Evolutionary conservation across 2,329 filamentous ascomycete species (phyloP).

Genomic region (Diaporthe sp.): DNA sequence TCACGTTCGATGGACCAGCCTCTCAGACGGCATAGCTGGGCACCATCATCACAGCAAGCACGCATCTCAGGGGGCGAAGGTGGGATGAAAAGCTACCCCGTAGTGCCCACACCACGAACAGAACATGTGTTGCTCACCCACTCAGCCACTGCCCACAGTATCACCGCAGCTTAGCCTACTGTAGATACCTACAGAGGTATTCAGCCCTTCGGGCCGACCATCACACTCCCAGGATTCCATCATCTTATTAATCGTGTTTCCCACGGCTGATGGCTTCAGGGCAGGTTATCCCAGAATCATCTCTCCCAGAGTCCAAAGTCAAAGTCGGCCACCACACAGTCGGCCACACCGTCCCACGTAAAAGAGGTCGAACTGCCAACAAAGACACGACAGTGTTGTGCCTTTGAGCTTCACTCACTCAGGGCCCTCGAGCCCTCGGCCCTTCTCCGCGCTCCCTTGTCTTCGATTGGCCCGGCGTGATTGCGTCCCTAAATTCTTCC

Average conservation of each 20-base stretch:
- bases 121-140: neutral
- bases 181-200: neutral
- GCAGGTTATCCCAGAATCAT: too few species aligned
- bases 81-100: neutral
- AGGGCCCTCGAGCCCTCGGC: neutral
- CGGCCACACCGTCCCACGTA: neutral
- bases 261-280: neutral
- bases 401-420: neutral
- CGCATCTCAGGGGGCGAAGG: slow-evolving; percentile 2
- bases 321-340: neutral
- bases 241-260: neutral
- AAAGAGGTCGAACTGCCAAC: neutral
- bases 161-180: neutral
- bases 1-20: slow-evolving; percentile 8
- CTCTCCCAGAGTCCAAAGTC: neutral
- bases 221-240: neutral
- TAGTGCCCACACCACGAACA: neutral
- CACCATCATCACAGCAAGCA: slow-evolving; percentile 26
- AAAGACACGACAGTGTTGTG: neutral
- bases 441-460: neutral
- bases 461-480: neutral
- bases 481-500: neutral
- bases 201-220: neutral
- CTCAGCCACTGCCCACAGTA: neutral
- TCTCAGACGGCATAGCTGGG: slow-evolving; percentile 20